Conservation (phyloP, 2,329 filamentous ascomycete genomes). For the Diaporthe australafricana region DNA sequence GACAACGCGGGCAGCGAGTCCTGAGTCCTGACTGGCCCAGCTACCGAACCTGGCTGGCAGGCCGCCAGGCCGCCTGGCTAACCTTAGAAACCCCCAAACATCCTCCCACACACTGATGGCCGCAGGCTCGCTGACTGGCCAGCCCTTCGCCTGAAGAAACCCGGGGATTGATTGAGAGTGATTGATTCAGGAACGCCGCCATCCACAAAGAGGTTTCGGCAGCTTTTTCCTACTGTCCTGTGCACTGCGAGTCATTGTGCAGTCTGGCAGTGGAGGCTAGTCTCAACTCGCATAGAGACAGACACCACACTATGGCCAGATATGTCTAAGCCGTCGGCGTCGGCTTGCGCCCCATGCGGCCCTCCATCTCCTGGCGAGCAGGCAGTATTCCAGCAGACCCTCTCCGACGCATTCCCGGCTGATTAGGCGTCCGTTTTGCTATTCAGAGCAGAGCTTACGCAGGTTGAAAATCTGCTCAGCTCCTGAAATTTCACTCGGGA, state of each 20-base stretch:
- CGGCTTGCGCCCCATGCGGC: no score
- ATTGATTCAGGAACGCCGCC: slow-evolving; percentile 15
- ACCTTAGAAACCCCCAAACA: neutral
- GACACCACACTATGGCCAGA: neutral
- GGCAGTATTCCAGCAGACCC: slow-evolving; percentile 1
- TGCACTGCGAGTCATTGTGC: slow-evolving; percentile 24
- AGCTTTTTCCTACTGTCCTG: neutral
- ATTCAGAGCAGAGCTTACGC: neutral
- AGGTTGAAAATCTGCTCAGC: slow-evolving; percentile 1
- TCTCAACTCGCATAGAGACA: neutral
- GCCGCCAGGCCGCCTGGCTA: slow-evolving; percentile 20
- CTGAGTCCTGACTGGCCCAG: neutral
- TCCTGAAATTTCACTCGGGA: slow-evolving; percentile 29
- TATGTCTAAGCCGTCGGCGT: slow-evolving; percentile 4
- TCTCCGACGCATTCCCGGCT: slow-evolving; percentile 1
- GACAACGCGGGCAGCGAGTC: slow-evolving; percentile 7
- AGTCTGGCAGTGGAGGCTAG: slow-evolving; percentile 11
- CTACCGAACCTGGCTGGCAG: neutral
- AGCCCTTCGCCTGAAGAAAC: slow-evolving; percentile 13
- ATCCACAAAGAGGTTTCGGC: neutral
- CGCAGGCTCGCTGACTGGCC: neutral
- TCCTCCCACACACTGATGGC: neutral
- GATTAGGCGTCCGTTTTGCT: neutral
- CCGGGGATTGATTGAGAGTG: neutral
- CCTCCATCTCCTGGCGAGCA: neutral